Conservation (phyloP, 306 rosid genomes). For the Canavalia gladiata region DNA sequence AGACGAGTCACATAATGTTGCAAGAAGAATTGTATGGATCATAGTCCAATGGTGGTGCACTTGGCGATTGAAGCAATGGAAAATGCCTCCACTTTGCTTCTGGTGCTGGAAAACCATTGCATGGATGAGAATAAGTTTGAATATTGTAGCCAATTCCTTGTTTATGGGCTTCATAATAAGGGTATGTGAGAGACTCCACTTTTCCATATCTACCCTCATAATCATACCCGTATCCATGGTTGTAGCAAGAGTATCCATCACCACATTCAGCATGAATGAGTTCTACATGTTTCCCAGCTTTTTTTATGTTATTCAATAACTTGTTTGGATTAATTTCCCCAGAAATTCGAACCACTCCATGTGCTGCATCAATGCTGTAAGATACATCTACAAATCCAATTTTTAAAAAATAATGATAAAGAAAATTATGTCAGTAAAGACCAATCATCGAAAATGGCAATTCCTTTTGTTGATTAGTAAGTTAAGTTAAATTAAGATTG, state of each 20-base stretch:
- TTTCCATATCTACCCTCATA: background rate
- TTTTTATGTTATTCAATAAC: slow-evolving; percentile 5
- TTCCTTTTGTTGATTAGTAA: background rate
- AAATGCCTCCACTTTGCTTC: too few relatives aligned
- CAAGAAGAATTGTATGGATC: background rate
- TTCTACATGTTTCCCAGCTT: slow-evolving; percentile 22
- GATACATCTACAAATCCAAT: slow-evolving; percentile 43
- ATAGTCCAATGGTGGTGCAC: background rate
- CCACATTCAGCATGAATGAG: slow-evolving; percentile 19
- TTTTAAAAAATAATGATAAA: background rate
- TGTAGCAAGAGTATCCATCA: background rate
- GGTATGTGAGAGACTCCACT: background rate
- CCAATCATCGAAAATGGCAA: background rate
- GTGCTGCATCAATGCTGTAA: slow-evolving; percentile 34
- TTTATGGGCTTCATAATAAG: background rate
- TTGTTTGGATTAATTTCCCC: slow-evolving; percentile 43
- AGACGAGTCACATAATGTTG: slow-evolving; percentile 5
- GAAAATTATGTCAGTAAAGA: background rate
- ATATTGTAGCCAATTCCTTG: background rate
- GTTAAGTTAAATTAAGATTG: background rate
- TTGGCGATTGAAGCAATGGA: background rate
- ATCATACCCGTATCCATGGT: background rate
- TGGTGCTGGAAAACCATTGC: background rate
- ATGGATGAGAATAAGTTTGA: background rate
- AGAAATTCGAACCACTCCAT: slow-evolving; percentile 30